Base-by-base conservation (phyloP, 495 filamentous ascomycete species). In the Chaetomium cochliodes region DNA sequence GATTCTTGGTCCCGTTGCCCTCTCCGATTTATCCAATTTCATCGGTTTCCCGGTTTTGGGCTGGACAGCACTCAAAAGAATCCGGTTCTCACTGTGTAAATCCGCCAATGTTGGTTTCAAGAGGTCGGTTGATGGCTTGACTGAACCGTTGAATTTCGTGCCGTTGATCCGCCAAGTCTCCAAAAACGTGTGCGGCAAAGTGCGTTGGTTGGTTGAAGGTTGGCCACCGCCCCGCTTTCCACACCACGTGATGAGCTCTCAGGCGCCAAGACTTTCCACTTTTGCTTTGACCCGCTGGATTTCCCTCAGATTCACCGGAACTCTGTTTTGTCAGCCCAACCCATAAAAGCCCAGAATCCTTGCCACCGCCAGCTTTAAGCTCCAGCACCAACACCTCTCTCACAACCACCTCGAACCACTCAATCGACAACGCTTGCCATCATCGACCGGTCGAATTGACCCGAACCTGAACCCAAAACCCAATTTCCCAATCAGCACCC, bases 401-500 rank as follows among this genome's bases (percentile, higher is more conserved):
- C 33, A n/a, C 33, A 23, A 23, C 54, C 7, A 57, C n/a, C 33
- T 2, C 20, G n/a, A 20, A 22, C 15, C 1, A 46, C 39, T 46
- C 23, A n/a, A 41, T 42, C 20, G 33, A 57, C 3, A 15, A 13
- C 37, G 26, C 11, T 15, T 18, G 12, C 12, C 20, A 23, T n/a
- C 26, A 5, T n/a, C 52, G 52, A 28, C 22, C 16, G 22, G 33
- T 41, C 20, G 20, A 56, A 52, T 55, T 18, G 26, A 28, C 20
- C 42, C 39, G 46, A 66, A 16, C 28, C 42, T 3, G 22, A 33
- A 20, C 47, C 30, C 39, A 20, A 11, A 37, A 22, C 39, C 11
- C 49, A 33, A 26, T 54, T 28, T 39, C 22, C 44, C 46, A 59
- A 41, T 30, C 63, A 65, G 39, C 70, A 70, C 66, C 54, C 64